A percentile compares a stretch with the other conserved stretches of the same genome.
Evolutionary conservation across 495 filamentous ascomycete species (phyloP).

Genomic region (Bathelium albidoporum): DNA sequence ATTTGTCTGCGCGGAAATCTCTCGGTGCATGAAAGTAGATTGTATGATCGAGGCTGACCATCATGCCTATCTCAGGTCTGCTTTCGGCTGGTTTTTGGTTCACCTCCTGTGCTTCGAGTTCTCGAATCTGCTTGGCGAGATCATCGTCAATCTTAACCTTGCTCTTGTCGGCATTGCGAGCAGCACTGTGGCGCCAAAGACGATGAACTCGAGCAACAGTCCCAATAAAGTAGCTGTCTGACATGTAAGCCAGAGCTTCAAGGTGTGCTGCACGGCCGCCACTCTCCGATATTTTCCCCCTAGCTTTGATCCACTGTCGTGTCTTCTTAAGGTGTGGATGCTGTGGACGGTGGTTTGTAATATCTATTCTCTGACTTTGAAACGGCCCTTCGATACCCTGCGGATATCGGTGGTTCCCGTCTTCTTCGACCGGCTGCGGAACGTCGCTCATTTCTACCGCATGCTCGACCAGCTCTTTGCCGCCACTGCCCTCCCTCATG

Average conservation of each 20-base stretch:
- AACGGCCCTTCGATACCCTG: slow-evolving; percentile 41
- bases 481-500: slow-evolving; percentile 58
- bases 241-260: slow-evolving; percentile 82
- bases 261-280: slow-evolving; percentile 73
- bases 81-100: slow-evolving; percentile 5
- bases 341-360: slow-evolving; percentile 37
- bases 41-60: slow-evolving; percentile 86
- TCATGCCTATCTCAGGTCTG: slow-evolving; percentile 68
- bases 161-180: slow-evolving; percentile 9
- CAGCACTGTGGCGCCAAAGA: slow-evolving; percentile 49
- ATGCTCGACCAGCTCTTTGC: slow-evolving; percentile 51
- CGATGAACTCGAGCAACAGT: slow-evolving; percentile 71
- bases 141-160: slow-evolving; percentile 27
- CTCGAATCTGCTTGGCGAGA: slow-evolving; percentile 9
- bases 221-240: slow-evolving; percentile 83
- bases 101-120: slow-evolving; percentile 22
- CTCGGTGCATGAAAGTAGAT: slow-evolving; percentile 90
- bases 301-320: slow-evolving; percentile 68
- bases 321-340: slow-evolving; percentile 56
- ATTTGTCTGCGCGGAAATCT: slow-evolving; percentile 77
- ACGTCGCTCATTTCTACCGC: slow-evolving; percentile 46
- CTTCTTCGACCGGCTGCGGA: slow-evolving; percentile 23
- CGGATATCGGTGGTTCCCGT: slow-evolving; percentile 7
- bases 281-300: slow-evolving; percentile 58
- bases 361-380: slow-evolving; percentile 43